phyloP scores from a whole-genome alignment of 768 basidiomycete species.

The Neoboletus magnificus region DNA sequence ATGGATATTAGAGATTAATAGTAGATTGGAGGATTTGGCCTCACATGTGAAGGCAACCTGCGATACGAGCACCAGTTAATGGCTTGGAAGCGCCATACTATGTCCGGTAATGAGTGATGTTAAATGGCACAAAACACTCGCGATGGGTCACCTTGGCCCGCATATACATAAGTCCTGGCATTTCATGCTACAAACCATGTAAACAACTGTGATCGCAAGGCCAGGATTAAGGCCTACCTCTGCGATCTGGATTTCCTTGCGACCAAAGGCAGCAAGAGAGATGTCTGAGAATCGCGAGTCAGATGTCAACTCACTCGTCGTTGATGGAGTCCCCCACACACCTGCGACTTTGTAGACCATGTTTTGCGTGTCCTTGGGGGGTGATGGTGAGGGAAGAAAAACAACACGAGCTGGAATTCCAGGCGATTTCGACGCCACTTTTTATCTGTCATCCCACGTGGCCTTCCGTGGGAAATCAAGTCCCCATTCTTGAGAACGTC shows the following conservation, averaged over 20 bases:
- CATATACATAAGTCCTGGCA: slow-evolving; percentile 95
- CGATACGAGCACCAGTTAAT: slow-evolving; percentile 91
- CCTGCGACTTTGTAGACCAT: slow-evolving; percentile 94
- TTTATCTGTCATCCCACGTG: slow-evolving; percentile 34
- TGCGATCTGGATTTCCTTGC: slow-evolving; percentile 99
- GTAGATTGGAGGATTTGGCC: slow-evolving; percentile 17
- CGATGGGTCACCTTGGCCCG: slow-evolving; percentile 65
- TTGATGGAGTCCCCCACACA: slow-evolving; percentile 27
- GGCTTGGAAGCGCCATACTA: slow-evolving; percentile 81
- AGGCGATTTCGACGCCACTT: slow-evolving; percentile 23
- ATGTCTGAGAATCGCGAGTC: slow-evolving; percentile 52
- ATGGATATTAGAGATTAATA: slow-evolving; percentile 1
- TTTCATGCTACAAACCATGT: slow-evolving; percentile 63
- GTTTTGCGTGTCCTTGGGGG: slow-evolving; percentile 15
- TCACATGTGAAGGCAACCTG: slow-evolving; percentile 97
- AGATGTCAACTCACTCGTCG: background rate
- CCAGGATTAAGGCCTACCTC: slow-evolving; percentile 58
- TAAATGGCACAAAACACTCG: slow-evolving; percentile 1
- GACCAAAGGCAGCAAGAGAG: slow-evolving; percentile 98
- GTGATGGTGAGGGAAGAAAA: slow-evolving; percentile 27
- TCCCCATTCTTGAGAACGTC: slow-evolving; percentile 9
- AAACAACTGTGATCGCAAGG: slow-evolving; percentile 11
- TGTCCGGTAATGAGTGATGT: slow-evolving; percentile 7
- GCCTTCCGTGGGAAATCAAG: slow-evolving; percentile 25
- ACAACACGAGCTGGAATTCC: slow-evolving; percentile 16